Conservation (phyloP, 2,329 filamentous ascomycete species). For the Fusarium setosum region DNA sequence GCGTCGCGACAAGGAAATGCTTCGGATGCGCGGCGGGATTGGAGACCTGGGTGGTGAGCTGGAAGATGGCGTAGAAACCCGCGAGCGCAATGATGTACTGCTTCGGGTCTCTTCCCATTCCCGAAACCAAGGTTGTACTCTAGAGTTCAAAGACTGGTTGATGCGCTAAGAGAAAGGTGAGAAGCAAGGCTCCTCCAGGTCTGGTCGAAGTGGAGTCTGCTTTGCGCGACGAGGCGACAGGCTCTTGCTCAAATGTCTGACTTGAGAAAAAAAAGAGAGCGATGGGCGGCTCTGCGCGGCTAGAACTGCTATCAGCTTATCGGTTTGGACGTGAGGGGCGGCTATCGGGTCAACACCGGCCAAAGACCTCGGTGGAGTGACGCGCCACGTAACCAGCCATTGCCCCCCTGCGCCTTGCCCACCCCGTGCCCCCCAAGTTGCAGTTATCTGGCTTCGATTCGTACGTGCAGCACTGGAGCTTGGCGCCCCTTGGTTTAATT, state of each 20-base stretch:
- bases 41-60: conserved; percentile 49
- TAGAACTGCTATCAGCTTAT: conserved; percentile 31
- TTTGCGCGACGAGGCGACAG: conserved; percentile 17
- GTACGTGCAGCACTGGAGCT: too few relatives aligned
- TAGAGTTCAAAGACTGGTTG: neutral
- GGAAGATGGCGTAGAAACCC: conserved; percentile 50
- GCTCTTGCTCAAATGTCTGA: conserved; percentile 10
- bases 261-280: neutral
- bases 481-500: conserved; percentile 38
- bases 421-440: conserved; percentile 9
- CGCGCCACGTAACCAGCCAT: conserved; percentile 27
- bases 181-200: neutral
- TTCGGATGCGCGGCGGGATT: conserved; percentile 45
- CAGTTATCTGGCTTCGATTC: conserved; percentile 32
- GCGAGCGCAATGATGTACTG: conserved; percentile 49
- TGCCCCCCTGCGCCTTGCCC: neutral
- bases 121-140: conserved; percentile 11
- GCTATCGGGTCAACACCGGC: conserved; percentile 26
- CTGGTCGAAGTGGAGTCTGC: conserved; percentile 26
- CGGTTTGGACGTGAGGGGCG: neutral
- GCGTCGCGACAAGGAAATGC: conserved; percentile 40
- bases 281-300: conserved; percentile 12
- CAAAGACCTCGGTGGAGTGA: neutral
- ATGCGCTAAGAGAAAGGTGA: conserved; percentile 23
- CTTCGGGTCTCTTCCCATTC: conserved; percentile 54